Evolutionary conservation across 768 basidiomycete genomes (phyloP), one percentile per base, ranked within the genome.

Genomic region (Naematelia encephala): DNA sequence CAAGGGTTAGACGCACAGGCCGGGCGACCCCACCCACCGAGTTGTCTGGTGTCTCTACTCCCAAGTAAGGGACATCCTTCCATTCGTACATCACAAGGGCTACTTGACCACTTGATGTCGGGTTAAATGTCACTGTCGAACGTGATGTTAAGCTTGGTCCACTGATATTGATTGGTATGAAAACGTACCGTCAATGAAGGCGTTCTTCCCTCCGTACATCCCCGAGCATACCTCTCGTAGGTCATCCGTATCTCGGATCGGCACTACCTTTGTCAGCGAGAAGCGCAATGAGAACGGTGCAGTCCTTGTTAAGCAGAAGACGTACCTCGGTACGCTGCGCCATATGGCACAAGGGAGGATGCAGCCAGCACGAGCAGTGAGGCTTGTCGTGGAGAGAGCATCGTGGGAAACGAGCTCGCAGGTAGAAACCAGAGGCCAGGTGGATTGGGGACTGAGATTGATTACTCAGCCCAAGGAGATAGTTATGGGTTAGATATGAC

Each of bases 61-160:
- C 96, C 2, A 99, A 82, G 73, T 89, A 92, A 47, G 81, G 78
- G 53, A 86, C 86, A 72, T 99, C 96, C 26, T 81, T 75, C 93
- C 93, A 99, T 79, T 98, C 94, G 71, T 97, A 99, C 22, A 99
- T 85, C 54, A 94, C 88, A 82, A 96, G 86, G 25, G 94, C 90
- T 19, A 96, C 80, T 77, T 94, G 89, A 34, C 94, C 94, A 68
- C 86, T 81, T 2, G 91, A 91, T 4, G 81, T 68, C 16, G 80
- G 74, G 66, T 89, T 85, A 79, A 97, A 98, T 3, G 86, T 85
- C 60, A 94, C 79, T 83, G 65, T 56, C 54, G 22, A 21, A 19
- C 22, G 22, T 42, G 1, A 30, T 25, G 26, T 23, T 59, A 42
- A 63, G 55, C 44, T 44, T n/a, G 16, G 11, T 27, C 45, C 19